Evolutionary conservation across 768 basidiomycete genomes (phyloP), one percentile per base, ranked within the genome.

Genomic region (Leucocoprinus leucothites): DNA sequence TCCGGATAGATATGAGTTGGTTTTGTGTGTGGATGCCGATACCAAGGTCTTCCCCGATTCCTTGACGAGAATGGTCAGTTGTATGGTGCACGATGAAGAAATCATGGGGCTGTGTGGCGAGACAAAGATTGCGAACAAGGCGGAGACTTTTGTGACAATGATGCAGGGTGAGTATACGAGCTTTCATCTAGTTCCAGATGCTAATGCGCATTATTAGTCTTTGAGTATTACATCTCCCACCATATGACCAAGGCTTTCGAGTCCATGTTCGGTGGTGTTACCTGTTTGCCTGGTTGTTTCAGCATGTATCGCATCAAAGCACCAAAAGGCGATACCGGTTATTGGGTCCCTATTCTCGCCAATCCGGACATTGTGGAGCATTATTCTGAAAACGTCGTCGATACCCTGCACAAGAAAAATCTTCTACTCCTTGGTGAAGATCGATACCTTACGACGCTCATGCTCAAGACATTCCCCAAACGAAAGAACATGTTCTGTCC

Each of bases 261-360:
- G 74, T 94, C 95, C 3, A 95, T 96, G 87, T 98, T 98, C 64
- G 97, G 97, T 65, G 94, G 96, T 80, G 97, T 99, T 6, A 98
- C 97, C 53, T 99, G 97, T 82, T 80, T 99, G 61, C 97, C 97
- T 21, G 97, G 97, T 60, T 99, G 97, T 76, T 99, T 99, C 82
- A 92, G 88, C 62, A 98, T 98, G 96, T 98, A 98, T 75, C 87
- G 97, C 61, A 94, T 98, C 84, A 99, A 98, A 74, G 91, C 95
- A 14, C 95, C 95, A n/a, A 99, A 98, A 72, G 94, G 94, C 45
- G 87, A 89, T 57, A 82, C 82, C 45, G 95, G 94, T 14, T 98
- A 93, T 72, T 99, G 96, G 95, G 97, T 99, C 2, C 97, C 97
- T 22, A 91, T 99, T 63, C 80, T 99, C 53, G 96, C 96, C 61